These are phyloP conservation scores for Raffaelea arxii DNA, from an alignment of 2,329 filamentous ascomycete species.

Conservation along the genomic window DNA sequence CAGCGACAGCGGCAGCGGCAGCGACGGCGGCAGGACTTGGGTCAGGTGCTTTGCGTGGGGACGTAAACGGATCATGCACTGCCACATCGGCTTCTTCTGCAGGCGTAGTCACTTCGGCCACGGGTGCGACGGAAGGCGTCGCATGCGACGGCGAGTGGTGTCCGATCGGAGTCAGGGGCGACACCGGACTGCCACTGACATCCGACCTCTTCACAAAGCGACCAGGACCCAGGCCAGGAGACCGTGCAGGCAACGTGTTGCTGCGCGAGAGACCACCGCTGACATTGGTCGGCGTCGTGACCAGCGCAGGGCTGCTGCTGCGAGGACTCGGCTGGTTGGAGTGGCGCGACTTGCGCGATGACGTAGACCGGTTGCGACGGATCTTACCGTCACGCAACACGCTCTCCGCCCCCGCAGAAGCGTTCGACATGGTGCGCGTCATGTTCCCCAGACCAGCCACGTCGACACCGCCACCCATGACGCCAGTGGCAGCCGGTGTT, in stretches of 20 bases:
- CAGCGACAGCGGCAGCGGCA: neutral
- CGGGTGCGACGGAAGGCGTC: conserved; percentile 30
- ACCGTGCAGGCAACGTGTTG: conserved; percentile 88
- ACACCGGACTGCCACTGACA: conserved; percentile 19
- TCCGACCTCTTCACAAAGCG: conserved; percentile 45
- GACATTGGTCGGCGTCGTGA: conserved; percentile 36
- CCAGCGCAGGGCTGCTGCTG: conserved; percentile 50
- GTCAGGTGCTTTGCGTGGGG: neutral
- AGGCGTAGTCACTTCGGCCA: conserved; percentile 26
- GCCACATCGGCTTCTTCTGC: conserved; percentile 18
- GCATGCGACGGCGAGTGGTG: conserved; percentile 36
- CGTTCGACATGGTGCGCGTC: conserved; percentile 72
- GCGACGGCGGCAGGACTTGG: no score
- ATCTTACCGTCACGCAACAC: conserved; percentile 71
- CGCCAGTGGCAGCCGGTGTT: conserved; percentile 25
- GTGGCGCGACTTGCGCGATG: conserved; percentile 73
- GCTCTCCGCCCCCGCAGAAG: conserved; percentile 81
- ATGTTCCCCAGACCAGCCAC: conserved; percentile 42
- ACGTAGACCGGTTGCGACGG: conserved; percentile 82
- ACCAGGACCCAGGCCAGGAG: conserved; percentile 57
- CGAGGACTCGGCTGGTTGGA: conserved; percentile 64
- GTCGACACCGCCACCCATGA: conserved; percentile 37
- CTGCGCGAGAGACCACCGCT: conserved; percentile 46
- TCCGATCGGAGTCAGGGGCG: conserved; percentile 25
- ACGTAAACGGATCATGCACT: conserved; percentile 1